These are phyloP conservation scores for Pseudoneurospora amorphoporcata DNA, from an alignment of 495 filamentous ascomycete genomes.

Conservation along the genomic window DNA sequence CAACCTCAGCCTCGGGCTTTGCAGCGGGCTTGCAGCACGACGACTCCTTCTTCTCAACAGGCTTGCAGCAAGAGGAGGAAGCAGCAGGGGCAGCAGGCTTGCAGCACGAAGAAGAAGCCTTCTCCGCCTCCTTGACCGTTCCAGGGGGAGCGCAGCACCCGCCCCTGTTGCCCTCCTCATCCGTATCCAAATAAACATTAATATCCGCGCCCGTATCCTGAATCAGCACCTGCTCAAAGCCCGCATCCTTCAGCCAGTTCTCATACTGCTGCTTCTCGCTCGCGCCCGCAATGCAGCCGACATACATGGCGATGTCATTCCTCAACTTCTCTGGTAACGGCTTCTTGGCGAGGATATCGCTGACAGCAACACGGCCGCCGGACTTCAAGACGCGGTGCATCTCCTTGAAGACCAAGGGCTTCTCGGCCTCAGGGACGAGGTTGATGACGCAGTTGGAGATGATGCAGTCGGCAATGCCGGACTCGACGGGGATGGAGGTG, in stretches of 20 bases:
- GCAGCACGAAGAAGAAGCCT: conserved; percentile 3
- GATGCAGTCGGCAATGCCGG: conserved; percentile 42
- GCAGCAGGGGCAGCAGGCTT: not conserved
- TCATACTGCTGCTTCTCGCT: conserved; percentile 46
- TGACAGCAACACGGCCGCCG: conserved; percentile 51
- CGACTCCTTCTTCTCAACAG: not conserved
- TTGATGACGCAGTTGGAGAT: conserved; percentile 54
- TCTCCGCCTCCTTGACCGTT: not conserved
- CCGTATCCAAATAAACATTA: conserved; percentile 44
- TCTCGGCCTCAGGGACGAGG: conserved; percentile 49
- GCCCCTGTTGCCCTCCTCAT: conserved; percentile 10
- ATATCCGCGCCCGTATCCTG: conserved; percentile 43
- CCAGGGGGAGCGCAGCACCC: conserved; percentile 3
- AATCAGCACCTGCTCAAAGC: conserved; percentile 29
- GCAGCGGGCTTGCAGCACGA: conserved; percentile 3
- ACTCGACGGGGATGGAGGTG: conserved; percentile 38
- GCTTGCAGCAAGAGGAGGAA: not conserved
- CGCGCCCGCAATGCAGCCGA: conserved; percentile 53
- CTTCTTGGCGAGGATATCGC: conserved; percentile 52
- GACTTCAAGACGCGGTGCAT: conserved; percentile 52
- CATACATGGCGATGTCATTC: conserved; percentile 42
- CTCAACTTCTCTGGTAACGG: conserved; percentile 38
- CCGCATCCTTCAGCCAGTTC: conserved; percentile 39
- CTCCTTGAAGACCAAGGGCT: conserved; percentile 47
- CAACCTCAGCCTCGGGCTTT: not conserved